Evolutionary conservation across 2,329 filamentous ascomycete species (phyloP).

Genomic region (Colletotrichum theobromicola): DNA sequence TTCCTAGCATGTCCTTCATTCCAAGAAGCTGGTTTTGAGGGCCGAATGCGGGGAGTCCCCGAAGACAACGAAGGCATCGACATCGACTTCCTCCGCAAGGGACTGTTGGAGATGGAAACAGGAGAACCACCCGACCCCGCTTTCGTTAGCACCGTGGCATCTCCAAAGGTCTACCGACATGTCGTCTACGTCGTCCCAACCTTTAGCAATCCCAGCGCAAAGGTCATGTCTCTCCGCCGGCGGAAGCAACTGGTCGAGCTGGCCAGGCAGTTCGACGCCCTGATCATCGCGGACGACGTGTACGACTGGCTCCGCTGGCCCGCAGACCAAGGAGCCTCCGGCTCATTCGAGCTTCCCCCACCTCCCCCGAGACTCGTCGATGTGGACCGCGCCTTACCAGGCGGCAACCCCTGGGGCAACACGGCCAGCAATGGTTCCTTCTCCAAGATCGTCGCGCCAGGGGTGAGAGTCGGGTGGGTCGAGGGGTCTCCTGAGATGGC

Average conservation of each 20-base stretch:
- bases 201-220: conserved; percentile 85
- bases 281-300: background rate
- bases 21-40: background rate
- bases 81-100: background rate
- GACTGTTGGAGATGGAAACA: background rate
- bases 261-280: conserved; percentile 76
- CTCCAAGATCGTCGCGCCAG: conserved; percentile 83
- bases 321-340: background rate
- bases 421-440: conserved; percentile 86
- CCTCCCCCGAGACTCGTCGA: background rate
- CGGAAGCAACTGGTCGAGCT: conserved; percentile 73
- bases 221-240: conserved; percentile 75
- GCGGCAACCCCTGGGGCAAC: conserved; percentile 71
- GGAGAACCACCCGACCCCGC: background rate
- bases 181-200: conserved; percentile 88
- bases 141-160: background rate
- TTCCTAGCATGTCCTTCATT: background rate
- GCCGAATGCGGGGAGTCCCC: background rate
- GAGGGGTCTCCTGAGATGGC: conserved; percentile 68
- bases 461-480: conserved; percentile 83
- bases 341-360: background rate
- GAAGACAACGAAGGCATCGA: background rate
- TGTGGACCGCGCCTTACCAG: background rate
- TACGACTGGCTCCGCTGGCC: background rate
- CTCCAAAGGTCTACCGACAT: conserved; percentile 78